These are phyloP conservation scores for Uncinocarpus reesii DNA, from an alignment of 2,329 filamentous ascomycete species.

Conservation along the genomic window DNA sequence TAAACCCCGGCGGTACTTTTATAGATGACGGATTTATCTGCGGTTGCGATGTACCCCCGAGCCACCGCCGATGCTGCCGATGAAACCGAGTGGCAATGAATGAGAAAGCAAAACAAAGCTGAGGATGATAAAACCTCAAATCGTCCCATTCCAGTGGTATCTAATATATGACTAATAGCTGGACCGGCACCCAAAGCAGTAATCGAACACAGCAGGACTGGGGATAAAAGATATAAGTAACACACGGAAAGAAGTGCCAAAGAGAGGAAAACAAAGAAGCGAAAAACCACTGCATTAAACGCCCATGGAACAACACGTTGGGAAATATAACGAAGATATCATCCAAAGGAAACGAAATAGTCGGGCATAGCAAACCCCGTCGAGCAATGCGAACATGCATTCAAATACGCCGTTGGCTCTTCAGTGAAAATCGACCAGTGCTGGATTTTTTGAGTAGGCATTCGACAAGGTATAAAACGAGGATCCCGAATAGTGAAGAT, in stretches of 20 bases:
- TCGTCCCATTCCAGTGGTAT: conserved; percentile 11
- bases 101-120: neutral
- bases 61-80: neutral
- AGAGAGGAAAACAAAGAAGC: neutral
- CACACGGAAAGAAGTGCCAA: conserved; percentile 10
- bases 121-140: neutral
- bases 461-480: neutral
- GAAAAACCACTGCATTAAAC: neutral
- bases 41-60: neutral
- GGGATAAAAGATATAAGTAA: conserved; percentile 8
- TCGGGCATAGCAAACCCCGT: conserved; percentile 5
- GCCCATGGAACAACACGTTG: neutral
- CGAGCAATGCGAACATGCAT: conserved; percentile 1
- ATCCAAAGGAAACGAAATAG: conserved; percentile 8
- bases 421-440: neutral
- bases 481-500: neutral
- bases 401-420: conserved; percentile 7
- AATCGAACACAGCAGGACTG: conserved; percentile 3
- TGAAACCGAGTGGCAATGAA: conserved; percentile 2
- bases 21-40: neutral
- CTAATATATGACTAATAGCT: conserved; percentile 7
- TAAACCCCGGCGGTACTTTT: neutral
- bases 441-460: neutral
- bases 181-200: conserved; percentile 1
- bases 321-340: conserved; percentile 5